Base-by-base conservation (phyloP, 2,329 filamentous ascomycete genomes). In the Monilinia fructicola region DNA sequence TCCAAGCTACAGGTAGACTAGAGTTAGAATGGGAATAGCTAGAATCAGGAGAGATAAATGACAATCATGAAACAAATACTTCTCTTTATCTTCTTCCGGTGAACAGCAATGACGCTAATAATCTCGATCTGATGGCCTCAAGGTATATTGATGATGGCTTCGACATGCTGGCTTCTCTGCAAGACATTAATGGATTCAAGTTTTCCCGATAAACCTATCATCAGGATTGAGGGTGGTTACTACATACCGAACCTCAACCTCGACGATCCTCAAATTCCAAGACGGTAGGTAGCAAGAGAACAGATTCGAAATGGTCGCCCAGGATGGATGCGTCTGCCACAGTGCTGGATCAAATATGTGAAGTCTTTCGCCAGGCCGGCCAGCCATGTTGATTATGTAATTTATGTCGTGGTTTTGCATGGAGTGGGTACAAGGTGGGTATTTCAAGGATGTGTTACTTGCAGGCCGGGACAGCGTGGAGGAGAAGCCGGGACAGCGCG, bases 11-110 rank as follows among this genome's bases (percentile, higher is more conserved):
- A 60, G 48, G 56, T 26, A 18, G 48, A 21, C 21, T 48, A 48
- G 56, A 60, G 21, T 26, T 60, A 60, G 21, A 46, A 59, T 23
- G 18, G n/a, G 42, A 48, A 21, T 23, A 23, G n/a, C 44, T 60
- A 60, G 56, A 60, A 21, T 50, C 23, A 14, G 31, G n/a, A 10
- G 21, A 21, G 35, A 59, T 14, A 48, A 35, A 48, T 46, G 42
- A 59, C 23, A 23, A 28, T 11, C 18, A 42, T 35, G 3, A 23
- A 58, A 48, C 11, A 35, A 48, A 35, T 23, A 1, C 5, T 0
- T 23, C 31, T 31, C 18, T 23, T 23, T 11, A 7, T 46, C 23
- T 16, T 6, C 42, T n/a, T 11, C 11, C 31, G 23, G 26, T 35
- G 56, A 48, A 11, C 1, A 1, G 12, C 23, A 16, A 48, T 35